Evolutionary conservation across 352 stramenopile species (phyloP), one percentile per base, ranked within the genome.

Genomic region (Aphanomyces invadans): DNA sequence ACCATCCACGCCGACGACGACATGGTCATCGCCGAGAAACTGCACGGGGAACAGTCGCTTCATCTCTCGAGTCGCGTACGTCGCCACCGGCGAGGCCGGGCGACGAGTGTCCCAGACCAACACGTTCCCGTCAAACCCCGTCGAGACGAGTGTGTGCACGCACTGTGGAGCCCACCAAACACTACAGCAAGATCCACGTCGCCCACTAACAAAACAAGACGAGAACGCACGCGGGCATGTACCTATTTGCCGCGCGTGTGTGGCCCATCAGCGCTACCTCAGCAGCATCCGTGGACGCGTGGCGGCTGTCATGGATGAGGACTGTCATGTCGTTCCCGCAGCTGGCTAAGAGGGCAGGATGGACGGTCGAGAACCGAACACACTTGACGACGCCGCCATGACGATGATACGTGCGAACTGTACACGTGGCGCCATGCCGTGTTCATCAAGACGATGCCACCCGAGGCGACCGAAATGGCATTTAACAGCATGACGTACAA

Each of bases 351-450:
- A 28, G 19, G 17, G 46, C 21, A 7, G 46, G 19, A 11, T 10
- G 10, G 23, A 12, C 10, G 9, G 46, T 12, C 9, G 46, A 17
- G 1, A 54, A 54, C 17, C 46, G 46, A 28, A 54, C 46, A 23
- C 46, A 54, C 25, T 54, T 54, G 46, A 54, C 46, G 46, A 54
- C 46, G 46, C 46, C 46, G 46, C 9, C 46, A 23, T 54, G 46
- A 23, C 28, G 46, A 23, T 10, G 21, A 7, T 21, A 21, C 25
- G 19, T 21, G 23, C 28, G 46, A 12, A 21, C 21, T 21, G 17
- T 54, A 54, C 46, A 10, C 10, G 23, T n/a, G n/a, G n/a, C n/a
- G n/a, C n/a, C n/a, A n/a, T n/a, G n/a, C n/a, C n/a, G n/a, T n/a
- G n/a, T n/a, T n/a, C n/a, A n/a, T n/a, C n/a, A n/a, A n/a, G n/a